Evolutionary conservation across 495 filamentous ascomycete genomes (phyloP).

Genomic region (Talaromyces thailandensis): DNA sequence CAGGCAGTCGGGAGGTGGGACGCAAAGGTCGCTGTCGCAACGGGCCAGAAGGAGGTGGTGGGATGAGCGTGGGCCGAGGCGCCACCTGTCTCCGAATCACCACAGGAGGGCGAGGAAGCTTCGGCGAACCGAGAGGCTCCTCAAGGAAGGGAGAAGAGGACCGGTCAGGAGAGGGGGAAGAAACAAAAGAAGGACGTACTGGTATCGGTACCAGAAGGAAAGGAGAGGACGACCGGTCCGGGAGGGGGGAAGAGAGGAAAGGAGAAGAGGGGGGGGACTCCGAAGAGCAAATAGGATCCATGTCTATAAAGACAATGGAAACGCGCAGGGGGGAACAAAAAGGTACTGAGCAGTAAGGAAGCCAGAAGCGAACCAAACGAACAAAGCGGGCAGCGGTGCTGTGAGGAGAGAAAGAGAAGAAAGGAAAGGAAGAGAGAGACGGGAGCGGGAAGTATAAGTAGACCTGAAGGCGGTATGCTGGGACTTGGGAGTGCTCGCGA

Average conservation of each 20-base stretch:
- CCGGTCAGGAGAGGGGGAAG: not conserved
- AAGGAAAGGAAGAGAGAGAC: conserved; percentile 48
- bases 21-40: not conserved
- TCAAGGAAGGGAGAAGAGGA: not conserved
- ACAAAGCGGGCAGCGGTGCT: conserved; percentile 68
- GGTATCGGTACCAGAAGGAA: not conserved
- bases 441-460: not conserved
- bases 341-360: not conserved
- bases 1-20: not conserved
- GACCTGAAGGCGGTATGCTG: not conserved
- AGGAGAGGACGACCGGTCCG: not conserved
- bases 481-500: not conserved
- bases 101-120: not conserved
- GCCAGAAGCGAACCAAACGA: not conserved
- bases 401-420: conserved; percentile 83
- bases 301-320: not conserved
- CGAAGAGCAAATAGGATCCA: not conserved
- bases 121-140: not conserved
- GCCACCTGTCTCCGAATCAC: not conserved
- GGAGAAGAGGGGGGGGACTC: not conserved
- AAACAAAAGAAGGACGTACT: not conserved
- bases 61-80: not conserved
- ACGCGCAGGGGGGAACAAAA: not conserved
- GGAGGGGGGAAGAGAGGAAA: not conserved
- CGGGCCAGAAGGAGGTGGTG: not conserved